phyloP scores from a whole-genome alignment of 164 flowering plant species.

The Chloranthus sessilifolius region DNA sequence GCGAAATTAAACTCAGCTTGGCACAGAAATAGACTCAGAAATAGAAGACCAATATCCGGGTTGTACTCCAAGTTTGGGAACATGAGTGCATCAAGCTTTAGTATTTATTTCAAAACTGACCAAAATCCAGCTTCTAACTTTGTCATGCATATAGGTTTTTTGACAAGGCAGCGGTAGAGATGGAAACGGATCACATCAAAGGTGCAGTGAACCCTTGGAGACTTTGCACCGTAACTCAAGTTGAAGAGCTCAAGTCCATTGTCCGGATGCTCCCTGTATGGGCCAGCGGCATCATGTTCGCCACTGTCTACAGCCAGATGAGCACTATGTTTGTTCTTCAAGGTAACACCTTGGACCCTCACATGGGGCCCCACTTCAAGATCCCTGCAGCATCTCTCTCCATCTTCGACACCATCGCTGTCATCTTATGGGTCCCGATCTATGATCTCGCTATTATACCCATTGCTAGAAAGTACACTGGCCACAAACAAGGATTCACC shows the following conservation, averaged over 20 bases:
- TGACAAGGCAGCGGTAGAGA: constrained; percentile 6
- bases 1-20: no score
- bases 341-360: constrained; percentile 45
- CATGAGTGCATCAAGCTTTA: no score
- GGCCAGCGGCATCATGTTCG: constrained; percentile 57
- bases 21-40: no score
- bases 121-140: no score
- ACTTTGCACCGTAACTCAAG: constrained; percentile 11
- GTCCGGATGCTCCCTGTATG: constrained; percentile 57
- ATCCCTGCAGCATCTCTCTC: constrained; percentile 60
- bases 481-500: constrained; percentile 57
- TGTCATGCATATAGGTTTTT: background rate
- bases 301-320: constrained; percentile 60
- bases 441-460: constrained; percentile 56
- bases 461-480: constrained; percentile 39
- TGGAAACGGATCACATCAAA: background rate
- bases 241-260: constrained; percentile 9
- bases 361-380: constrained; percentile 32
- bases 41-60: no score
- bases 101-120: no score
- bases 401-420: constrained; percentile 58
- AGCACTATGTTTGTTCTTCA: constrained; percentile 48
- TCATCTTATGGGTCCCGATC: constrained; percentile 54
- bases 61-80: no score
- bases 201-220: background rate